A percentile compares a stretch with the other conserved stretches of the same genome.
Conservation (phyloP, 805 yeast genomes). For the Pichia deserticola region DNA sequence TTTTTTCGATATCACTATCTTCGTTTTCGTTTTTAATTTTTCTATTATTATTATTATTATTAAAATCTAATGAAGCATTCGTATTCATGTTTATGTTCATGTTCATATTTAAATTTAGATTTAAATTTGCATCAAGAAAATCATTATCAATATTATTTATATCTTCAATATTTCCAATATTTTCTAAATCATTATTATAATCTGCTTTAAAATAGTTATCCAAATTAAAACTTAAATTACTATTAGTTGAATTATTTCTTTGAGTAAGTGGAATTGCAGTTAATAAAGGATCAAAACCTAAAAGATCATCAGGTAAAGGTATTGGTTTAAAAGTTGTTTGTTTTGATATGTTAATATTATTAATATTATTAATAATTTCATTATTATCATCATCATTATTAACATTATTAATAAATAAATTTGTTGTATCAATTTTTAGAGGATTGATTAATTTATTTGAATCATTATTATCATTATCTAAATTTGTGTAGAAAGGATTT, state of each 20-base stretch:
- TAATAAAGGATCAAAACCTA: conserved; percentile 28
- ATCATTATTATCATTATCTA: not conserved
- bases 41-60: not conserved
- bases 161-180: too few relatives aligned
- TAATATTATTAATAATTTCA: conserved; percentile 26
- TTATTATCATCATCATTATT: conserved; percentile 13
- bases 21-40: not conserved
- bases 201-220: conserved; percentile 2
- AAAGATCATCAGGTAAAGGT: conserved; percentile 48
- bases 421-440: conserved; percentile 18
- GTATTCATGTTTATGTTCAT: too few relatives aligned
- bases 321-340: conserved; percentile 26
- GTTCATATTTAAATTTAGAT: not conserved
- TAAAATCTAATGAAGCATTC: not conserved
- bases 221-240: conserved; percentile 1
- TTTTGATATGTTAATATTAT: conserved; percentile 11
- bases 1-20: conserved; percentile 24
- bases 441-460: not conserved
- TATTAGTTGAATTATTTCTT: not conserved
- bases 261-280: too few relatives aligned
- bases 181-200: not conserved
- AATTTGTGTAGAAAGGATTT: conserved; percentile 2
- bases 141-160: not conserved
- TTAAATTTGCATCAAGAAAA: conserved; percentile 1
- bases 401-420: conserved; percentile 24